A percentile compares a stretch with the other conserved stretches of the same genome.
Evolutionary conservation across 192 early-diverging fungal genomes (phyloP).

Genomic region (Piromyces finnis): DNA sequence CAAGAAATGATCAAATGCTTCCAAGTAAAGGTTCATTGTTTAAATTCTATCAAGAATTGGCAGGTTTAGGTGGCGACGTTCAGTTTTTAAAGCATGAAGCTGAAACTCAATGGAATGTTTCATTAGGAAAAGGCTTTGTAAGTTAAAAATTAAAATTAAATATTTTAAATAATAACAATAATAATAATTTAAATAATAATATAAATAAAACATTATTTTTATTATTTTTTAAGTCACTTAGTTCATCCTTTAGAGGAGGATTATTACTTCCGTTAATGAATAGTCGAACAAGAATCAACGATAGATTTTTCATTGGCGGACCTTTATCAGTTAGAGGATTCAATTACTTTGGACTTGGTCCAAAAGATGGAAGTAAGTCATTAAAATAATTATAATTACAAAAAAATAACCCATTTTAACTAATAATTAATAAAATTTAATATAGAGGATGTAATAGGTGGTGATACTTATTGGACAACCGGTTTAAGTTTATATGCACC

Average conservation of each 20-base stretch:
- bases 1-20: conserved; percentile 56
- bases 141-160: conserved; percentile 5
- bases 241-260: conserved; percentile 34
- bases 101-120: conserved; percentile 41
- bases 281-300: conserved; percentile 45
- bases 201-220: not conserved
- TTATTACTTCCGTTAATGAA: conserved; percentile 37
- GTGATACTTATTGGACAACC: conserved; percentile 63
- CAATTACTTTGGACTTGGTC: conserved; percentile 68
- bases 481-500: conserved; percentile 68
- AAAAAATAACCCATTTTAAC: too few relatives aligned
- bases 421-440: too few relatives aligned
- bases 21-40: conserved; percentile 48
- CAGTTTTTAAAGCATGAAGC: conserved; percentile 48
- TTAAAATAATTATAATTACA: too few relatives aligned
- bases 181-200: not conserved
- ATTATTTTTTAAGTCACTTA: not conserved
- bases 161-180: too few relatives aligned
- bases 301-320: conserved; percentile 81
- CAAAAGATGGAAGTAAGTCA: conserved; percentile 46
- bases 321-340: conserved; percentile 76
- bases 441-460: conserved; percentile 66
- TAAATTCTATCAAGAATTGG: conserved; percentile 32
- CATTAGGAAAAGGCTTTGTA: conserved; percentile 36
- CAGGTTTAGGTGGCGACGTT: conserved; percentile 72